A percentile compares a stretch with the other conserved stretches of the same genome.
Conservation (phyloP, 495 filamentous ascomycete species). For the Cercophora samala region DNA sequence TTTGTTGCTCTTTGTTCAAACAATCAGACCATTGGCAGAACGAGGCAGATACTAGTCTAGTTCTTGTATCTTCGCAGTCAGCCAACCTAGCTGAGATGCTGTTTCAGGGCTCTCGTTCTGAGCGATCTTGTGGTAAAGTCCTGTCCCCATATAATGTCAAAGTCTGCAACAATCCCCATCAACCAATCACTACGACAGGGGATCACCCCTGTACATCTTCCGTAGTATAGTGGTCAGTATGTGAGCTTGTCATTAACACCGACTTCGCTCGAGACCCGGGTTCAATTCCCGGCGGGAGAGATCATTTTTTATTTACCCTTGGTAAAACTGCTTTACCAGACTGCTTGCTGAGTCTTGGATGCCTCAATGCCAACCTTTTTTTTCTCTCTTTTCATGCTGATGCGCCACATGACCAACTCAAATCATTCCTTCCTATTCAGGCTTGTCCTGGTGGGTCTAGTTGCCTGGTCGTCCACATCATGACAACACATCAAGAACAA, state of each 20-base stretch:
- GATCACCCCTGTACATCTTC: constrained; percentile 29
- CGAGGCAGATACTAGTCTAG: too few relatives aligned
- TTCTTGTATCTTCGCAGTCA: too few relatives aligned
- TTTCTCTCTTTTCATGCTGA: not conserved
- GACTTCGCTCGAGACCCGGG: constrained; percentile 32
- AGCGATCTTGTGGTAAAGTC: too few relatives aligned
- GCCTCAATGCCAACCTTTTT: not conserved
- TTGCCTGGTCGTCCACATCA: not conserved
- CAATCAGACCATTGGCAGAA: too few relatives aligned
- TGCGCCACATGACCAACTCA: too few relatives aligned
- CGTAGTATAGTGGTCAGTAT: constrained; percentile 36
- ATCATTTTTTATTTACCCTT: constrained; percentile 15
- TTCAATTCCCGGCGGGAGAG: constrained; percentile 36
- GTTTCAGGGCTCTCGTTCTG: too few relatives aligned
- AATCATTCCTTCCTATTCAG: too few relatives aligned
- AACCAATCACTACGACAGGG: constrained; percentile 26
- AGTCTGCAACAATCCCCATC: too few relatives aligned
- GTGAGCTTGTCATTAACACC: constrained; percentile 28
- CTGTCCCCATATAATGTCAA: too few relatives aligned
- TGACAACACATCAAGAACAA: not conserved
- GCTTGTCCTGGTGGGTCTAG: not conserved
- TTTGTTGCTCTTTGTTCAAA: not conserved
- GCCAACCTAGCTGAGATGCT: too few relatives aligned
- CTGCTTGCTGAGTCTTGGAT: too few relatives aligned
- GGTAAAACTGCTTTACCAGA: too few relatives aligned